Evolutionary conservation across 805 yeast genomes (phyloP).

Genomic region (Ogataea polymorpha): DNA sequence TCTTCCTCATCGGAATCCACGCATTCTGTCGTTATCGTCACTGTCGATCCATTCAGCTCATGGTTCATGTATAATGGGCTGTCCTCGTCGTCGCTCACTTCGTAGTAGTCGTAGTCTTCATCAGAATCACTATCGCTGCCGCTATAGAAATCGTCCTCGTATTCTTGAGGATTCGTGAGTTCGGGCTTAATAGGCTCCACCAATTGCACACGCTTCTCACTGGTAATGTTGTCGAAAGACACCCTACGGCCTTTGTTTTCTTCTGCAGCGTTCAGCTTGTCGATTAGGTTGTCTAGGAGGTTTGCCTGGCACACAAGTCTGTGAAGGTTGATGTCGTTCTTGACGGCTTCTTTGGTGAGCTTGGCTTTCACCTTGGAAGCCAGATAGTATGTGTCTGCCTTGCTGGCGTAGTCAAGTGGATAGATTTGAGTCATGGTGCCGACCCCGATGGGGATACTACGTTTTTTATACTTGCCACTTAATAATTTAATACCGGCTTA

Average conservation of each 20-base stretch:
- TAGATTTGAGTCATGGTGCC: slow-evolving; percentile 2
- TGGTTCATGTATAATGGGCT: slow-evolving; percentile 1
- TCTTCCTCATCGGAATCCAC: slow-evolving; percentile 13
- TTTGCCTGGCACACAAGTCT: slow-evolving; percentile 68
- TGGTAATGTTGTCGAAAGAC: slow-evolving; percentile 8
- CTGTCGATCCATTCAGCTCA: slow-evolving; percentile 1
- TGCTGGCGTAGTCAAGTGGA: slow-evolving; percentile 6
- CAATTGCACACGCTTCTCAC: slow-evolving; percentile 22
- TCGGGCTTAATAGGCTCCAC: slow-evolving; percentile 15
- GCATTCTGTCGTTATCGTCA: neutral
- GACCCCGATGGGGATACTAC: neutral
- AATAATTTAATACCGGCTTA: slow-evolving; percentile 1
- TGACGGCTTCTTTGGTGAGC: slow-evolving; percentile 59
- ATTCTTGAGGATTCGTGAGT: slow-evolving; percentile 2
- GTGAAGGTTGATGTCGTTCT: slow-evolving; percentile 54
- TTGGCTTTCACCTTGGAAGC: slow-evolving; percentile 65
- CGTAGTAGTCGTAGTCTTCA: slow-evolving; percentile 20
- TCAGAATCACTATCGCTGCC: slow-evolving; percentile 33
- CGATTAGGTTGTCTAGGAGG: slow-evolving; percentile 63
- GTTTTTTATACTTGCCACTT: neutral
- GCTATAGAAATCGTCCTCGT: slow-evolving; percentile 15
- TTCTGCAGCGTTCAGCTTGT: slow-evolving; percentile 35
- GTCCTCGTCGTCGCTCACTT: slow-evolving; percentile 20
- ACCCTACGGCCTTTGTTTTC: slow-evolving; percentile 5
- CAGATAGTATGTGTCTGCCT: slow-evolving; percentile 52